These are phyloP conservation scores for Aegilops speltoides DNA, from an alignment of 176 grass and related monocot genomes.

Conservation along the genomic window DNA sequence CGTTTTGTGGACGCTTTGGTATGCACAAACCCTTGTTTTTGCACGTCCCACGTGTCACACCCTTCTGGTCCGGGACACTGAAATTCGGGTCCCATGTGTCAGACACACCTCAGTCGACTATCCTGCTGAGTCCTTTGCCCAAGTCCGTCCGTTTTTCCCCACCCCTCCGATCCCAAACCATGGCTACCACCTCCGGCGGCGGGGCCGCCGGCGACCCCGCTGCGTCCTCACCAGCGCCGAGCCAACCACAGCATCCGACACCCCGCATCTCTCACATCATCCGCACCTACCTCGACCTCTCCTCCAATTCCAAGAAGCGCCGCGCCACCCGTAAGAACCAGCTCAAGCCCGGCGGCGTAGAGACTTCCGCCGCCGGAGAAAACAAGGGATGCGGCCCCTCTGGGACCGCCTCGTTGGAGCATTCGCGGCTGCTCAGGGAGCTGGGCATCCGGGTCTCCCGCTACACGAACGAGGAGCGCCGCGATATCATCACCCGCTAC, in stretches of 20 bases:
- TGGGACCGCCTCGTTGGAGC: slow-evolving; percentile 18
- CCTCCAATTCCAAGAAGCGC: slow-evolving; percentile 38
- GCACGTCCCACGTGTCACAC: too few species aligned
- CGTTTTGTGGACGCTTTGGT: too few species aligned
- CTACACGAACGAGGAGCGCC: slow-evolving; percentile 92
- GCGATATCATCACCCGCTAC: slow-evolving; percentile 92
- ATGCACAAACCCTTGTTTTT: too few species aligned
- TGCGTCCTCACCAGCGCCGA: not conserved
- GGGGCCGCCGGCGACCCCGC: not conserved
- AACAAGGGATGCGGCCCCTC: not conserved
- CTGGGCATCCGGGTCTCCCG: slow-evolving; percentile 78
- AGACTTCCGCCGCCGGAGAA: not conserved
- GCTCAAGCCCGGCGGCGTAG: slow-evolving; percentile 14
- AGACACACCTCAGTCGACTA: too few species aligned
- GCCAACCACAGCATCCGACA: not conserved
- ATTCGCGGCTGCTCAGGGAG: slow-evolving; percentile 74
- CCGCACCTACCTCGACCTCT: slow-evolving; percentile 52
- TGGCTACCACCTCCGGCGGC: slow-evolving; percentile 39
- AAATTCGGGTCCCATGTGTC: too few species aligned
- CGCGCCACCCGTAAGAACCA: slow-evolving; percentile 38
- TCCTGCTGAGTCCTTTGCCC: not conserved
- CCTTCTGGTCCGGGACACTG: too few species aligned
- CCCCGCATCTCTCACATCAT: slow-evolving; percentile 48
- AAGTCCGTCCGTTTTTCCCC: not conserved
- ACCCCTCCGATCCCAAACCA: slow-evolving; percentile 24